Evolutionary conservation across 148 eudicot genomes (phyloP).

Genomic region (Nyssa sinensis): DNA sequence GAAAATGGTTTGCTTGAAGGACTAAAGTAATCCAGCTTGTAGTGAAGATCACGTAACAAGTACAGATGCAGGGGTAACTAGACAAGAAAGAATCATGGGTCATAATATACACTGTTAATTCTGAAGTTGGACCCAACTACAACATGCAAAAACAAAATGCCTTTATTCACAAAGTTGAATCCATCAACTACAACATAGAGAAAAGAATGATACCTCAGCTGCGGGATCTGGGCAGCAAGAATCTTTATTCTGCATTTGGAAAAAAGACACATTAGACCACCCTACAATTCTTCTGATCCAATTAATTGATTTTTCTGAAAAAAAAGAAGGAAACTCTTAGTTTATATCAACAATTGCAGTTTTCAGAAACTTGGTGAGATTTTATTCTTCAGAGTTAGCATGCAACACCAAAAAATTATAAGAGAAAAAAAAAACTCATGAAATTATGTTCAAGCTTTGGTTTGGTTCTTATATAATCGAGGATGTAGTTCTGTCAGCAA

Average conservation of each 20-base stretch:
- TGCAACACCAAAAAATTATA: background rate
- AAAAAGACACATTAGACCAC: constrained; percentile 17
- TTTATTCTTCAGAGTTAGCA: background rate
- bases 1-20: constrained; percentile 33
- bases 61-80: constrained; percentile 56
- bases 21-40: constrained; percentile 40
- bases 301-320: background rate
- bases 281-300: background rate
- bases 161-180: background rate
- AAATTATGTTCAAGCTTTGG: background rate
- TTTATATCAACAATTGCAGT: background rate
- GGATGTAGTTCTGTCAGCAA: background rate
- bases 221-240: constrained; percentile 55
- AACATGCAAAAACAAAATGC: background rate
- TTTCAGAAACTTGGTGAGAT: background rate
- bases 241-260: constrained; percentile 35
- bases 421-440: background rate
- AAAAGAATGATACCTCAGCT: constrained; percentile 39
- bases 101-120: constrained; percentile 11
- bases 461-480: background rate
- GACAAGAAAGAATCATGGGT: constrained; percentile 7
- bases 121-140: background rate
- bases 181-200: background rate
- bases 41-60: constrained; percentile 53
- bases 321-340: background rate